Percentiles rank a stretch among this genome's conserved stretches.
Conservation (phyloP, 2,329 filamentous ascomycete species). For the Huntiella decipiens region DNA sequence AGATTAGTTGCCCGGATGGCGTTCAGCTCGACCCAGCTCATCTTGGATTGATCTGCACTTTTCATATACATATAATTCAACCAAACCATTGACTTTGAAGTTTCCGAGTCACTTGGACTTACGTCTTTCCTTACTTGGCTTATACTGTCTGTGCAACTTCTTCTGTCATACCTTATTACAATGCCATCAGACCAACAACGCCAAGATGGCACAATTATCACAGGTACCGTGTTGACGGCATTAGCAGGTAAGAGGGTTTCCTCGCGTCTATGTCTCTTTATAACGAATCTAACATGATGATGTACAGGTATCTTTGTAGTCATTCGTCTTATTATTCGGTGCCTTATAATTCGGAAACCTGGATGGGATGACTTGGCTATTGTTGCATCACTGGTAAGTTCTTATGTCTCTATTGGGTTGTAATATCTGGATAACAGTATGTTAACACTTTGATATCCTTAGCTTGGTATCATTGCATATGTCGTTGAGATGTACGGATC, state of each 20-base stretch:
- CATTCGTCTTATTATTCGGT: slow-evolving; percentile 11
- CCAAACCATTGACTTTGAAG: no score
- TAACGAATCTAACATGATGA: not conserved
- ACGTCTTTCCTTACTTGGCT: no score
- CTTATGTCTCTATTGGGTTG: not conserved
- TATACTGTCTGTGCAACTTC: no score
- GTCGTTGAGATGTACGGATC: slow-evolving; percentile 13
- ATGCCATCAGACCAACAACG: slow-evolving; percentile 13
- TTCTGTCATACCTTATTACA: not conserved
- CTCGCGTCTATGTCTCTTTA: not conserved
- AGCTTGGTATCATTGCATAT: slow-evolving; percentile 11
- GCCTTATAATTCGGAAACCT: slow-evolving; percentile 12
- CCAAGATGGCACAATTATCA: slow-evolving; percentile 13
- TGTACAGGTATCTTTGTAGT: slow-evolving; percentile 12
- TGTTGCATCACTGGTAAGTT: slow-evolving; percentile 11
- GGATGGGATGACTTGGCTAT: slow-evolving; percentile 14
- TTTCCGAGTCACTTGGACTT: no score
- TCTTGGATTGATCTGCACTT: no score
- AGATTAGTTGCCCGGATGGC: no score
- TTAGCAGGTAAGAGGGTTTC: slow-evolving; percentile 10
- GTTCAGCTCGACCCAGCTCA: no score
- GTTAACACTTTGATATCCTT: not conserved
- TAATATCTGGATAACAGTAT: not conserved
- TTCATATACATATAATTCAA: no score
- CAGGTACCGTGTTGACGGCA: slow-evolving; percentile 11